Conservation (phyloP, 352 stramenopile species). For the Globisporangium orthogonon region DNA sequence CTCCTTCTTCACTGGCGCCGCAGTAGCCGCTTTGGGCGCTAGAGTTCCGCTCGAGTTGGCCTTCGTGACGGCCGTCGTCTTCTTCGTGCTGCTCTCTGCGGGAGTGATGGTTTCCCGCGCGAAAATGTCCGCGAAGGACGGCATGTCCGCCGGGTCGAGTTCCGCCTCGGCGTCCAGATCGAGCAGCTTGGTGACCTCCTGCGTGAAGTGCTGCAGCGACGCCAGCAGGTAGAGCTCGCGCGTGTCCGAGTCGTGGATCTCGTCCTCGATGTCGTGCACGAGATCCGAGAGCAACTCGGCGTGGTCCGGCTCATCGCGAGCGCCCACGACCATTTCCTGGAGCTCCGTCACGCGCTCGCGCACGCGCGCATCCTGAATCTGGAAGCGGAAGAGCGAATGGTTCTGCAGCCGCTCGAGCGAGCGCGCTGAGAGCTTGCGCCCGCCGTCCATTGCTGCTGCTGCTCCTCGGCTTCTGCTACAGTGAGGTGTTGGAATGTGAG, state of each 20-base stretch:
- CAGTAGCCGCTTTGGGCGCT: neutral
- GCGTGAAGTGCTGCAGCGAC: slow-evolving; percentile 48
- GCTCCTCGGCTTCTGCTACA: neutral
- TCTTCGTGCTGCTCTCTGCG: slow-evolving; percentile 6
- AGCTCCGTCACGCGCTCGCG: slow-evolving; percentile 34
- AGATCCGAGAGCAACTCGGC: slow-evolving; percentile 32
- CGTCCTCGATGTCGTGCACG: slow-evolving; percentile 20
- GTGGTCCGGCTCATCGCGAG: slow-evolving; percentile 37
- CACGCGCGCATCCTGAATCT: slow-evolving; percentile 38
- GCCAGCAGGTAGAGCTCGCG: slow-evolving; percentile 47
- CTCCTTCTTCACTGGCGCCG: too few species aligned
- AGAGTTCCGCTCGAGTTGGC: neutral
- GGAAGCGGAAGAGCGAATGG: slow-evolving; percentile 66
- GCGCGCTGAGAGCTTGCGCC: slow-evolving; percentile 7
- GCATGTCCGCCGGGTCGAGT: slow-evolving; percentile 15
- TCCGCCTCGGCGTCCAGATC: slow-evolving; percentile 33
- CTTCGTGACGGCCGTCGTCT: neutral
- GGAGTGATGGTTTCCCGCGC: slow-evolving; percentile 4
- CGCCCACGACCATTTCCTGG: slow-evolving; percentile 37
- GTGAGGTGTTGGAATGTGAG: neutral
- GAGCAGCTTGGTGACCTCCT: slow-evolving; percentile 58
- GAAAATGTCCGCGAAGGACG: slow-evolving; percentile 21
- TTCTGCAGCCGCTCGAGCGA: slow-evolving; percentile 26
- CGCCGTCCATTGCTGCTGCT: neutral
- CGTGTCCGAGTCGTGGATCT: slow-evolving; percentile 39